A percentile compares a stretch with the other conserved stretches of the same genome.
Conservation (phyloP, 768 basidiomycete species). For the Sutorius australiensis region DNA sequence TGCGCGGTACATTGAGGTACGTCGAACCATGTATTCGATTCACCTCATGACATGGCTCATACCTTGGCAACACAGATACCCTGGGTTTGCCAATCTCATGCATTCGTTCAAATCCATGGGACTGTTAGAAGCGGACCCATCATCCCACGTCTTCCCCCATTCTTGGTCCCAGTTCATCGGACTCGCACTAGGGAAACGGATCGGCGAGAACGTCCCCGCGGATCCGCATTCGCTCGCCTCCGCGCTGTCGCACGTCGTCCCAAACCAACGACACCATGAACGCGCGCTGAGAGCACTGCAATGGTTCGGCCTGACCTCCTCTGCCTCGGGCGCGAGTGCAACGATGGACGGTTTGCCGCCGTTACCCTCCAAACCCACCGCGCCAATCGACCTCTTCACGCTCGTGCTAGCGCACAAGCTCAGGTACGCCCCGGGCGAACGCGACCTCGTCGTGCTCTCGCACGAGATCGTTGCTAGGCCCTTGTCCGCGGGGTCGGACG, state of each 20-base stretch:
- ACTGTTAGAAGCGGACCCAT: constrained; percentile 45
- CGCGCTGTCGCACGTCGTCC: constrained; percentile 28
- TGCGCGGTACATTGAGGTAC: constrained; percentile 83
- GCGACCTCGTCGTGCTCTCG: constrained; percentile 82
- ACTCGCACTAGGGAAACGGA: constrained; percentile 29
- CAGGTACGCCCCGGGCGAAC: constrained; percentile 63
- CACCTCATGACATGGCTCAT: neutral
- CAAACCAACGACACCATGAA: constrained; percentile 16
- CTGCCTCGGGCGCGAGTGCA: neutral
- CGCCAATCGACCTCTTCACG: constrained; percentile 75
- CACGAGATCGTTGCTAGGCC: constrained; percentile 69
- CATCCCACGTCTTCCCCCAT: constrained; percentile 16
- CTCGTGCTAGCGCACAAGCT: constrained; percentile 67
- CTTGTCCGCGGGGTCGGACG: neutral
- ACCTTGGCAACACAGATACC: constrained; percentile 51
- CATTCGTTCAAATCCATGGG: constrained; percentile 69
- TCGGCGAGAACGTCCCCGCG: constrained; percentile 24
- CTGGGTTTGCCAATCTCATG: constrained; percentile 76
- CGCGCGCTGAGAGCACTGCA: constrained; percentile 40
- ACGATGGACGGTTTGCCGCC: constrained; percentile 33
- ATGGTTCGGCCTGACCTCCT: constrained; percentile 31
- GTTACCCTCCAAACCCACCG: constrained; percentile 39
- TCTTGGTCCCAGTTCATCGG: constrained; percentile 38
- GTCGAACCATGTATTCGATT: neutral
- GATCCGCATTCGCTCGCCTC: constrained; percentile 34